These are phyloP conservation scores for Butyriboletus appendiculatus DNA, from an alignment of 1,284 basidiomycete genomes.

Conservation along the genomic window DNA sequence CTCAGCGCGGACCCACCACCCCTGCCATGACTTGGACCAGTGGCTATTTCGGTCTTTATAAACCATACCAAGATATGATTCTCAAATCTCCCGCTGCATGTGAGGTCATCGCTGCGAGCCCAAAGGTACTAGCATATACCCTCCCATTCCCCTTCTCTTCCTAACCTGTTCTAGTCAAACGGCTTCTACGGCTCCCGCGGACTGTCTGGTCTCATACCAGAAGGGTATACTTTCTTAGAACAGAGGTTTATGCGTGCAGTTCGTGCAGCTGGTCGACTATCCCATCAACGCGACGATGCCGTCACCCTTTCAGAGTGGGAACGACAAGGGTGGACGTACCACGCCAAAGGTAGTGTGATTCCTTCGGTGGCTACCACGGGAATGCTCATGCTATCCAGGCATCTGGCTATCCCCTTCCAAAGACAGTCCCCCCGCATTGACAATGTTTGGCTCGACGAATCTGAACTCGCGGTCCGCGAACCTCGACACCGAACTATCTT, in stretches of 20 bases:
- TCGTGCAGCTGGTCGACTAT: conserved; percentile 48
- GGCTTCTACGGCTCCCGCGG: conserved; percentile 93
- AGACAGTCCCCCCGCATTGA: conserved; percentile 62
- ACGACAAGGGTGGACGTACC: conserved; percentile 95
- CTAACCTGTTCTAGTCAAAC: conserved; percentile 67
- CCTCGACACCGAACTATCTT: conserved; percentile 92
- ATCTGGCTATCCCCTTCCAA: conserved; percentile 79
- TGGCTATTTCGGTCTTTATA: conserved; percentile 92
- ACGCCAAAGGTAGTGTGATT: conserved; percentile 80
- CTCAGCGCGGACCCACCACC: conserved; percentile 21
- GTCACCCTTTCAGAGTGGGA: conserved; percentile 88
- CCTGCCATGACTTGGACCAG: conserved; percentile 80
- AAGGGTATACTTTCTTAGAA: conserved; percentile 91
- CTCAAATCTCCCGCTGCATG: conserved; percentile 65
- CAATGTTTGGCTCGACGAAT: conserved; percentile 95
- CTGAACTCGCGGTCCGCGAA: conserved; percentile 90
- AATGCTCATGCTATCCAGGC: conserved; percentile 47
- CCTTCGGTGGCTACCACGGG: conserved; percentile 2
- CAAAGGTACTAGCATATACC: conserved; percentile 57
- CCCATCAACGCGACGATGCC: conserved; percentile 43
- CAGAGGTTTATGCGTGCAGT: conserved; percentile 80
- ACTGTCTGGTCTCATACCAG: conserved; percentile 90
- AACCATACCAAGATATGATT: conserved; percentile 78
- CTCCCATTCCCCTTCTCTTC: not conserved
- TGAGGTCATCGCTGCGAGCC: conserved; percentile 83